phyloP scores from a whole-genome alignment of 768 basidiomycete species.

The Polyporus arcularius region DNA sequence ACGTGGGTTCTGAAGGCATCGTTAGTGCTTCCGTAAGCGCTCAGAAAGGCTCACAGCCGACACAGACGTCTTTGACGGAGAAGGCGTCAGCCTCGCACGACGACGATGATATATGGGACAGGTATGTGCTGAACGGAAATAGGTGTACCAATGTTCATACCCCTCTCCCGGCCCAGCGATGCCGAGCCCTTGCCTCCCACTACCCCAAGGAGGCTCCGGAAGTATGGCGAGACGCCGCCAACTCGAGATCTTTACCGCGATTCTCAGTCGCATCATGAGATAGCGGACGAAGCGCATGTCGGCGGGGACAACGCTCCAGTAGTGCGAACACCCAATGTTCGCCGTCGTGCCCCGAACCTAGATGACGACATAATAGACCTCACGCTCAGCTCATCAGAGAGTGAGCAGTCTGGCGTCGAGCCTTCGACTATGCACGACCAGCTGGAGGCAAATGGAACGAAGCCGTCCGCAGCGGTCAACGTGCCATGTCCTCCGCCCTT shows the following conservation, averaged over 20 bases:
- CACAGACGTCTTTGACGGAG: neutral
- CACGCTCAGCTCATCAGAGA: constrained; percentile 14
- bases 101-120: no score
- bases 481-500: neutral
- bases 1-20: neutral
- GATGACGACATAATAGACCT: constrained; percentile 18
- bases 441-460: neutral
- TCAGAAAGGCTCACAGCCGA: constrained; percentile 2
- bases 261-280: constrained; percentile 11
- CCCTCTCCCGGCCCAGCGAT: neutral
- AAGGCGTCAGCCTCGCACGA: no score
- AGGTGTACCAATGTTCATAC: neutral
- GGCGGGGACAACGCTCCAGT: neutral
- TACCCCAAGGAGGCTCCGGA: neutral
- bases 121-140: neutral
- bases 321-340: neutral
- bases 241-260: constrained; percentile 7
- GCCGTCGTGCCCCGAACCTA: neutral
- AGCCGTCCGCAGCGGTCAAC: neutral
- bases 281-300: constrained; percentile 33
- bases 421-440: neutral
- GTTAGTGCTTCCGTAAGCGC: constrained; percentile 3
- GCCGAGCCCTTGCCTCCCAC: neutral
- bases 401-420: constrained; percentile 8
- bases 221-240: neutral